phyloP scores from a whole-genome alignment of 768 basidiomycete species.

The Phlebiopsis flavidoalba region DNA sequence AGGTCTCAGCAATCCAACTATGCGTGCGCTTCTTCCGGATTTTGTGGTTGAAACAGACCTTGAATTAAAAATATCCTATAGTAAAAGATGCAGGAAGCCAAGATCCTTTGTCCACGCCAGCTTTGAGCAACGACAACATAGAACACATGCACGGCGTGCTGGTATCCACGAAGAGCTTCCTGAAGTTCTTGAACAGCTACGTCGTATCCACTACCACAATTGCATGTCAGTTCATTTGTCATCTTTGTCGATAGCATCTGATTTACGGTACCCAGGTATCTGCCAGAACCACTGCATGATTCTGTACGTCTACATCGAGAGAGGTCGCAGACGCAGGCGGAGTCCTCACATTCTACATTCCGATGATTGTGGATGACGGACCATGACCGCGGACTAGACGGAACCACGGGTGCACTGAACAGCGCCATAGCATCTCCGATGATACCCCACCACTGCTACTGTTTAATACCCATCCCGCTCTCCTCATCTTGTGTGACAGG shows the following conservation, averaged over 20 bases:
- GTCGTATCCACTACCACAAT: slow-evolving; percentile 81
- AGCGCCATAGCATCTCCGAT: neutral
- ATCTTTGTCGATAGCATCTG: neutral
- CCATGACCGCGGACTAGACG: neutral
- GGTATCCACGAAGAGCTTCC: slow-evolving; percentile 68
- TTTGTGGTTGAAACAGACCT: neutral
- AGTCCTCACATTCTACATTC: slow-evolving; percentile 85
- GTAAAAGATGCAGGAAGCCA: slow-evolving; percentile 18
- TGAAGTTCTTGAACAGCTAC: slow-evolving; percentile 78
- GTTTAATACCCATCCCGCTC: neutral
- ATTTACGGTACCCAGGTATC: slow-evolving; percentile 44
- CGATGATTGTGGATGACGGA: slow-evolving; percentile 61
- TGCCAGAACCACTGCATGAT: slow-evolving; percentile 83
- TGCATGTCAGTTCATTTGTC: slow-evolving; percentile 50
- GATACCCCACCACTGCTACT: neutral
- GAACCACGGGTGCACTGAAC: neutral
- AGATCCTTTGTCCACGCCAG: slow-evolving; percentile 19
- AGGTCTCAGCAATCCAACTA: slow-evolving; percentile 61
- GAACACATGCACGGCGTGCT: slow-evolving; percentile 58
- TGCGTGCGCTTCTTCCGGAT: slow-evolving; percentile 27
- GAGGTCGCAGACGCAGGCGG: slow-evolving; percentile 75
- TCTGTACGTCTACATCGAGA: slow-evolving; percentile 85
- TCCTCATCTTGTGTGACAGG: neutral
- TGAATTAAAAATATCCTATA: neutral
- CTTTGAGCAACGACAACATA: slow-evolving; percentile 41